Evolutionary conservation across 306 rosid species (phyloP), one percentile per base, ranked within the genome.

Genomic region (Cucumis cinereus): DNA sequence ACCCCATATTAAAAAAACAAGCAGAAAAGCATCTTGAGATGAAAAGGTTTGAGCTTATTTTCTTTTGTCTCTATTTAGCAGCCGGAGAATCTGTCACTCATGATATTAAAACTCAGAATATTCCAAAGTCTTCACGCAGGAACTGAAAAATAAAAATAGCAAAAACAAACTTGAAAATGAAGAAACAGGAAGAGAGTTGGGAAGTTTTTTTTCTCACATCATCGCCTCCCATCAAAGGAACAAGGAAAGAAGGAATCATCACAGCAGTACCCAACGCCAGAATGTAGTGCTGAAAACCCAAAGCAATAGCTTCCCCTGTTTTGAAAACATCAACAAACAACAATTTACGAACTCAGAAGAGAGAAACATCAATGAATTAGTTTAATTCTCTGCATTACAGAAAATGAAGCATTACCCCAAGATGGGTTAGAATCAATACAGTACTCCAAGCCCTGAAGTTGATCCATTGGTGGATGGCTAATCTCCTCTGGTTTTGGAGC

Each of bases 251-350:
- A 62, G 99, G 99, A 81, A 94, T 94, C 98, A 94, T 94, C 41
- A 94, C 98, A 16, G 98, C 99, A 84, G 98, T 94, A 84, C 99
- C 99, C 81, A 94, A 84, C 23, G 97, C 89, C 88, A 94, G 77
- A 88, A 94, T 88, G 85, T 94, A 92, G 85, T 94, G 99, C 90
- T 94, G 99, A 79, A 94, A 94, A 11, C 98, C 99, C 84, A 94
- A 70, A 88, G 86, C 86, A 84, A 94, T 88, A 17, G 96, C 81
- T 74, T 94, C 99, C 87, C 85, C 99, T 94, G 93, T 87, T 77
- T 68, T 78, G 30, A 30, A 6, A 63, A 82, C 45, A 80, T 74
- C 49, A 47, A 88, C 73, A 81, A 76, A 67, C 13, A 22, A 30
- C 35, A 43, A 30, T 2, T 58, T 45, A 35, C 33, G 75, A 35